Conservation (phyloP, 345 rosid genomes). For the Anacardium occidentale region DNA sequence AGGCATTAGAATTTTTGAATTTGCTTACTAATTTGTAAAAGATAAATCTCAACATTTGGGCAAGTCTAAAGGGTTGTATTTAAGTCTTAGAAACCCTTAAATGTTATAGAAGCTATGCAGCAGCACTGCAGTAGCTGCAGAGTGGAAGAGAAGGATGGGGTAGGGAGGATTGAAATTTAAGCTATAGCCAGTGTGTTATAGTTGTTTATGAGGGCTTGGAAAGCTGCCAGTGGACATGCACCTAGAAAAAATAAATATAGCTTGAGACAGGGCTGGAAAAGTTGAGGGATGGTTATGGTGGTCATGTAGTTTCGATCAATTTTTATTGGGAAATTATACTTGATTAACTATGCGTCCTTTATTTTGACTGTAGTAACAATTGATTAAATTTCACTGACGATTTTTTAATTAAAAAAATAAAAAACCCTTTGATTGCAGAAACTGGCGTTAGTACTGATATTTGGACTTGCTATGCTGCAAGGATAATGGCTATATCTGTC, state of each 20-base stretch:
- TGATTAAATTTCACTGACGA: background rate
- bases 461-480: constrained; percentile 82
- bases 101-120: too few species aligned
- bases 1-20: background rate
- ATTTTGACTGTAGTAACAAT: background rate
- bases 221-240: background rate
- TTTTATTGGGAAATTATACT: background rate
- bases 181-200: background rate
- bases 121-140: background rate
- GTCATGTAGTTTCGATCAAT: background rate
- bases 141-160: background rate
- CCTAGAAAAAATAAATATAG: background rate
- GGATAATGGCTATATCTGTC: constrained; percentile 77
- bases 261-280: background rate
- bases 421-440: constrained; percentile 32
- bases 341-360: background rate
- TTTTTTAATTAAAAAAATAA: background rate
- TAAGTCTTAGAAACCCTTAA: background rate
- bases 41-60: background rate
- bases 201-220: background rate
- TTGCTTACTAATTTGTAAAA: background rate
- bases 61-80: background rate
- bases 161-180: background rate
- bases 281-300: background rate
- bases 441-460: constrained; percentile 72